A percentile compares a stretch with the other conserved stretches of the same genome.
Conservation (phyloP, 2,329 filamentous ascomycete species). For the Keithomyces neogunnii region DNA sequence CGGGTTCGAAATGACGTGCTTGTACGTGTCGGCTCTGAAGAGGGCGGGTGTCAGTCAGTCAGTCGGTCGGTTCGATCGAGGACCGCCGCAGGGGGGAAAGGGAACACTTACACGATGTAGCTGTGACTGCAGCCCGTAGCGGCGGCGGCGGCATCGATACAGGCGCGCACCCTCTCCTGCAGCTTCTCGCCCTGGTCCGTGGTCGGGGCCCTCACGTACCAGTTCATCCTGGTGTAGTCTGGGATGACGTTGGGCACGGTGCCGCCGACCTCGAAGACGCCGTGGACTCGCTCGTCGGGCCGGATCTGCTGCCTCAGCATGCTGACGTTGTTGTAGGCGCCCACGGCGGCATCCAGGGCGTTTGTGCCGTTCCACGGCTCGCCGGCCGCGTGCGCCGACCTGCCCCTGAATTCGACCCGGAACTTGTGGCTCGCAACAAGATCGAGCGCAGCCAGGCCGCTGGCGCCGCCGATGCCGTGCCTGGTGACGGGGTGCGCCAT, state of each 20-base stretch:
- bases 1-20: constrained; percentile 35
- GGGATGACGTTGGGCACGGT: constrained; percentile 30
- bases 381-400: constrained; percentile 25
- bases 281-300: constrained; percentile 27
- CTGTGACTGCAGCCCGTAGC: constrained; percentile 27
- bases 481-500: constrained; percentile 18
- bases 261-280: constrained; percentile 27
- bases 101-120: constrained; percentile 23
- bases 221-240: constrained; percentile 29
- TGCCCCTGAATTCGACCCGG: constrained; percentile 23
- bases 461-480: neutral
- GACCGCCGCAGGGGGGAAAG: no score
- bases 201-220: constrained; percentile 28
- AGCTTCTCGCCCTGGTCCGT: constrained; percentile 19
- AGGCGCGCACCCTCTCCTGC: constrained; percentile 23
- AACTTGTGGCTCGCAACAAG: constrained; percentile 6
- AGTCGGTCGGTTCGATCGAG: no score
- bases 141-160: constrained; percentile 25
- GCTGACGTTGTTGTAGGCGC: constrained; percentile 25
- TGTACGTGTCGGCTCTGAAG: constrained; percentile 25
- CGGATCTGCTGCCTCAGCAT: constrained; percentile 29
- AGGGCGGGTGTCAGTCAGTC: no score
- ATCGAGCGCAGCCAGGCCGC: constrained; percentile 2
- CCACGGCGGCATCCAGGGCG: constrained; percentile 28
- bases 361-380: constrained; percentile 29